Base-by-base conservation (phyloP, 2,329 filamentous ascomycete species). In the Coniella lustricola region DNA sequence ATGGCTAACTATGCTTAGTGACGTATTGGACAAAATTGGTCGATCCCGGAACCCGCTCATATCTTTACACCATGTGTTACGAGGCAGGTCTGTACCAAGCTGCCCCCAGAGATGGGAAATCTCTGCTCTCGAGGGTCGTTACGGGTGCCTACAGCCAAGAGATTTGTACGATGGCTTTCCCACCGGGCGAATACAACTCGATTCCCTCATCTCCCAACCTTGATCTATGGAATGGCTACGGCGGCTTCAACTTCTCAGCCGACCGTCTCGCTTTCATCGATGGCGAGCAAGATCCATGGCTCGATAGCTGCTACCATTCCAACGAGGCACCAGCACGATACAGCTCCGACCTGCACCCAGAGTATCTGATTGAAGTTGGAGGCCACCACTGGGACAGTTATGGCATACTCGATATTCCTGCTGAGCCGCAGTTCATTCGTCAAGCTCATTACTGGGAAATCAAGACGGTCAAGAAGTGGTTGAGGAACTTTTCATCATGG, bases 121-220 rank as follows among this genome's bases (percentile, higher is more conserved):
- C 66, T 1, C 62, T 78, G 2, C 62, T 78, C 16, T 74, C 72
- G 1, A 66, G 71, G 5, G 70, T 71, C 0, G 54, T 77, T 4
- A 64, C 73, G 41, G 64, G 65, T 8, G 62, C 67, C 35, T 77
- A 77, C 58, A 76, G 73, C 33, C 74, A 76, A 54, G 70, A 76
- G 58, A 77, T 74, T 73, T 77, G 75, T 54, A 67, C 56, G n/a
- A 74, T 74, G 73, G 72, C 74, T 1, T 78, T 77, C 53, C 69
- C 73, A 1, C 51, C 63, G 1, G 74, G 74, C 0, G 45, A 64
- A 21, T 65, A 69, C 59, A 75, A 73, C 53, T 54, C 56, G 25
- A 68, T 76, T 18, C 71, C 73, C 0, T 34, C 64, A 1, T 65
- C 61, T 0, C 74, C 74, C 0, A 64, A 74, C 45, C 54, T 73